Percentiles rank a stretch among this genome's conserved stretches.
Conservation (phyloP, 2,329 filamentous ascomycete genomes). For the Colletotrichum lentis region DNA sequence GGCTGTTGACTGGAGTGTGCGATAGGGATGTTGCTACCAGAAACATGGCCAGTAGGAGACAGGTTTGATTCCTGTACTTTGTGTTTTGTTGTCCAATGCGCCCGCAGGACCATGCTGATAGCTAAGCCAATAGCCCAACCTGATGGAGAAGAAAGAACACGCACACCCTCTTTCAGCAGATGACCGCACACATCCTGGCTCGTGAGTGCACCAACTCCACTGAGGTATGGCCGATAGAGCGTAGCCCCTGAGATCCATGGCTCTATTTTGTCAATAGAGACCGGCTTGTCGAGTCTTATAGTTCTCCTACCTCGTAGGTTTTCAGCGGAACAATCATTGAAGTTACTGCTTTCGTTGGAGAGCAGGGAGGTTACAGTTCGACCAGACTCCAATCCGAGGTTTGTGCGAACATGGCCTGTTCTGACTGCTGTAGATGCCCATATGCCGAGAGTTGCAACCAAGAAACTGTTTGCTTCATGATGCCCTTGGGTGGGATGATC, state of each 20-base stretch:
- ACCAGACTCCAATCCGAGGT: neutral
- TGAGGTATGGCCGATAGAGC: neutral
- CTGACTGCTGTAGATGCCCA: neutral
- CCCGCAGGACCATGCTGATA: neutral
- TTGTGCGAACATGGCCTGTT: neutral
- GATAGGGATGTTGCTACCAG: neutral
- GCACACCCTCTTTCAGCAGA: neutral
- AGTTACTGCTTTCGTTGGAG: neutral
- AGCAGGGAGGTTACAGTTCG: neutral
- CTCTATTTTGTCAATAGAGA: neutral
- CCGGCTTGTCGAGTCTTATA: neutral
- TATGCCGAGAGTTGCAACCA: neutral
- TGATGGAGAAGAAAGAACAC: neutral
- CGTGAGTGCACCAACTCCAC: neutral
- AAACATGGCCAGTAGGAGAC: neutral
- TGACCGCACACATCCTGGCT: neutral
- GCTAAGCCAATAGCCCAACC: neutral
- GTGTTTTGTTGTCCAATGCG: neutral
- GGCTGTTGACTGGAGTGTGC: neutral
- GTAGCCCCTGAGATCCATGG: neutral
- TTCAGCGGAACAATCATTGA: neutral
- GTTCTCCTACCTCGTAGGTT: neutral
- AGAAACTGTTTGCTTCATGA: neutral
- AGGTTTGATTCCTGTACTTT: neutral
- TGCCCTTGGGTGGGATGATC: neutral